A percentile compares a stretch with the other conserved stretches of the same genome.
Evolutionary conservation across 1,284 basidiomycete species (phyloP).

Genomic region (Paramarasmius palmivorus): DNA sequence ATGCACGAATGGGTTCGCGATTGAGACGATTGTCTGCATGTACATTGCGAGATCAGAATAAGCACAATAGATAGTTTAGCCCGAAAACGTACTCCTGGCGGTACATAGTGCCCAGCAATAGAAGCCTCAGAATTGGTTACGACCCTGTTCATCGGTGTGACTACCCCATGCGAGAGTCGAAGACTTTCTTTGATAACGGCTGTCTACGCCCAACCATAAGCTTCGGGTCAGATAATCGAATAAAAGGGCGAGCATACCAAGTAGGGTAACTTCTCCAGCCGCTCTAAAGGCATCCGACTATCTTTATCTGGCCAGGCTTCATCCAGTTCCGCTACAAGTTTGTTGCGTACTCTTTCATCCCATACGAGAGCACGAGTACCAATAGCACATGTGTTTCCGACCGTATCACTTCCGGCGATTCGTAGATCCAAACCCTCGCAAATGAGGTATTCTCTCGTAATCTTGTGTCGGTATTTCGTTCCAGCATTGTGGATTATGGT

Average conservation of each 20-base stretch:
- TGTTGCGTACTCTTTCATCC: conserved; percentile 9
- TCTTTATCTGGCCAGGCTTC: conserved; percentile 27
- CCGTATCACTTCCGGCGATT: conserved; percentile 30
- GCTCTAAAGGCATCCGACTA: conserved; percentile 17
- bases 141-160: no score
- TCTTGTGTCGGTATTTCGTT: not conserved
- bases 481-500: not conserved
- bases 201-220: conserved; percentile 12
- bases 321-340: conserved; percentile 23
- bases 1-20: conserved; percentile 21
- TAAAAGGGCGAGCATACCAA: conserved; percentile 17
- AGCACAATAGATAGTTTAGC: no score
- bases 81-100: no score
- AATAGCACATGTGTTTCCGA: conserved; percentile 24
- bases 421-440: conserved; percentile 30
- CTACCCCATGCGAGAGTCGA: conserved; percentile 7
- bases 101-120: no score
- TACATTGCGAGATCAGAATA: not conserved
- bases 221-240: not conserved
- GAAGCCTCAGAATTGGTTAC: no score
- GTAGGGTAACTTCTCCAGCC: conserved; percentile 32
- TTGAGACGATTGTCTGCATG: conserved; percentile 24
- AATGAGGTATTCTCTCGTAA: conserved; percentile 11
- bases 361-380: conserved; percentile 21
- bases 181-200: conserved; percentile 26